Percentiles rank a stretch among this genome's conserved stretches.
Evolutionary conservation across 1,284 basidiomycete genomes (phyloP).

Genomic region (Ustilago curta): DNA sequence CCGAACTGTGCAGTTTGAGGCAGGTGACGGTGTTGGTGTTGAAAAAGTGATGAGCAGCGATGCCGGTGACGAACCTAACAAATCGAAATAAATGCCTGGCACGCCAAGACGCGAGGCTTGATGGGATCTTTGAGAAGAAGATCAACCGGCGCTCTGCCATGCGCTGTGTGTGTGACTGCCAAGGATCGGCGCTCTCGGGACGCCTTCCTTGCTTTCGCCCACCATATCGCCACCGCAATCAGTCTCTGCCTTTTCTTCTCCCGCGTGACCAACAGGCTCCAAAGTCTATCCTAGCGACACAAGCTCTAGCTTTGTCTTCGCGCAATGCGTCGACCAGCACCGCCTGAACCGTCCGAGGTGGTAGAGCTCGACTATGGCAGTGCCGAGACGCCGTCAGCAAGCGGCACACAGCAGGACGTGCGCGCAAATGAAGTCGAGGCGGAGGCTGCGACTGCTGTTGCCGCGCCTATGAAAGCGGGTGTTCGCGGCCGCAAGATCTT

Average conservation of each 20-base stretch:
- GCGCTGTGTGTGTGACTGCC: constrained; percentile 6
- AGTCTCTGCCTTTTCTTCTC: not conserved
- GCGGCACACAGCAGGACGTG: not conserved
- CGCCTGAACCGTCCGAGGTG: constrained; percentile 27
- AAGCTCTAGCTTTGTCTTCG: constrained; percentile 6
- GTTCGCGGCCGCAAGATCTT: constrained; percentile 21
- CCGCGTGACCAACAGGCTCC: constrained; percentile 1
- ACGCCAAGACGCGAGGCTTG: not conserved
- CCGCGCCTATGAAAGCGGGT: not conserved
- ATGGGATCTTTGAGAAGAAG: constrained; percentile 29
- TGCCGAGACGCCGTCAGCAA: constrained; percentile 11
- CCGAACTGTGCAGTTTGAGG: not conserved
- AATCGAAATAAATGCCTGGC: not conserved
- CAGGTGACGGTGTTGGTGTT: not conserved
- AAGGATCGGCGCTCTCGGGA: not conserved
- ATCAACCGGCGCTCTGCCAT: not conserved
- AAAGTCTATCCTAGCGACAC: not conserved
- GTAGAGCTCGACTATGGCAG: constrained; percentile 45
- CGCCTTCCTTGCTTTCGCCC: not conserved
- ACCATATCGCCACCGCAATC: not conserved
- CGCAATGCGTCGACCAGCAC: constrained; percentile 35
- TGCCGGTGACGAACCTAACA: constrained; percentile 3
- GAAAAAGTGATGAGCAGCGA: not conserved
- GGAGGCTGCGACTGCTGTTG: not conserved
- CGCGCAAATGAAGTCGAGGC: constrained; percentile 20